These are phyloP conservation scores for Kickxella alabastrina DNA, from an alignment of 192 early-diverging fungal genomes.

Conservation along the genomic window DNA sequence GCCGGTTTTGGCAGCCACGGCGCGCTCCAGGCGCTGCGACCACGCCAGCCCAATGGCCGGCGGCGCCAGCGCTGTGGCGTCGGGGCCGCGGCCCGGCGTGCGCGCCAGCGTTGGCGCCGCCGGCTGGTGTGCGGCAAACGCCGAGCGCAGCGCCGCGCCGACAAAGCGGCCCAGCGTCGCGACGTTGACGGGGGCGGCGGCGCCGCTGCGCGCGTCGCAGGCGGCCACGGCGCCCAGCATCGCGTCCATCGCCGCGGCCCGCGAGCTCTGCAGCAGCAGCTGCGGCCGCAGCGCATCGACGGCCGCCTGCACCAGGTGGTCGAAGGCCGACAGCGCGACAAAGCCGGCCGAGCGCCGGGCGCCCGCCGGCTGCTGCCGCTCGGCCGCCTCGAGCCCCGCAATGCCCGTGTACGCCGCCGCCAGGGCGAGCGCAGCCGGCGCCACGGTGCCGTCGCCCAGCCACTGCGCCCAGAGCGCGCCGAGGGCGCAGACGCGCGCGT, in stretches of 20 bases:
- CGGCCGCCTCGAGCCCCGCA: slow-evolving; percentile 18
- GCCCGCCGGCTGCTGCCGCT: slow-evolving; percentile 14
- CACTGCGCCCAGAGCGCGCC: slow-evolving; percentile 39
- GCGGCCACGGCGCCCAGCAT: slow-evolving; percentile 24
- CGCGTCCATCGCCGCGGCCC: slow-evolving; percentile 13
- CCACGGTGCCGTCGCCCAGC: slow-evolving; percentile 34
- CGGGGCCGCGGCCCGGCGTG: slow-evolving; percentile 1
- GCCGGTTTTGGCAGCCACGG: slow-evolving; percentile 3
- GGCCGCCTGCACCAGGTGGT: slow-evolving; percentile 44
- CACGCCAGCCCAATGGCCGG: slow-evolving; percentile 34
- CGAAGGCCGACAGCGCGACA: slow-evolving; percentile 43
- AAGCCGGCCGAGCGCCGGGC: slow-evolving; percentile 34
- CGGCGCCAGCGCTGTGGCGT: slow-evolving; percentile 18
- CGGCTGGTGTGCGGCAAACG: neutral
- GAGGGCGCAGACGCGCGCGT: slow-evolving; percentile 32
- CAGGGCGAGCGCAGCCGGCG: neutral
- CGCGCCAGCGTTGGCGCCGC: neutral
- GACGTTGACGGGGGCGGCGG: slow-evolving; percentile 24
- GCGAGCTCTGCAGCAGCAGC: slow-evolving; percentile 14
- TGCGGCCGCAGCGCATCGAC: slow-evolving; percentile 28
- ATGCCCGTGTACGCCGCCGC: slow-evolving; percentile 26
- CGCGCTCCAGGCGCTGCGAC: slow-evolving; percentile 15
- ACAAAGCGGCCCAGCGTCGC: slow-evolving; percentile 37
- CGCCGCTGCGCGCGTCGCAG: slow-evolving; percentile 2
- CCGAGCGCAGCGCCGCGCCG: slow-evolving; percentile 17